Evolutionary conservation across 495 filamentous ascomycete genomes (phyloP), one percentile per base, ranked within the genome.

Genomic region (Xylaria flabelliformis): DNA sequence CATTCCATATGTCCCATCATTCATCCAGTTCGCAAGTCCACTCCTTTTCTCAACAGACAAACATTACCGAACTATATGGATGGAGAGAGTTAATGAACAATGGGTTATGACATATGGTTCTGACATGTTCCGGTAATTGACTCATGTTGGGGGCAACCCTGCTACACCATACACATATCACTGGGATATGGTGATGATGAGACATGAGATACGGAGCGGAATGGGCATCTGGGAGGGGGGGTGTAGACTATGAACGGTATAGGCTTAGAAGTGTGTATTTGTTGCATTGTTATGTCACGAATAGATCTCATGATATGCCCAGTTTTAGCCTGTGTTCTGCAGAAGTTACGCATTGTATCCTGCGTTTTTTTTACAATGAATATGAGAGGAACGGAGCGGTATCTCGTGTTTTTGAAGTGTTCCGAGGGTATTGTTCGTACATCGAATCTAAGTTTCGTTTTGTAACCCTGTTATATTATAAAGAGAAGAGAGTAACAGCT

Each of bases 201-300:
- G 12, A 26, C 17, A 44, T 44, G 61, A 64, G 21, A 36, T 64
- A 44, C 13, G 0, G 39, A 6, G 39, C 39, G 9, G 39, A 4
- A 65, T 48, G 63, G 26, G 26, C 24, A 42, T 12, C 1, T n/a
- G 10, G 48, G 44, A 15, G 8, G 29, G 8, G 32, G 12, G 4
- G 32, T 61, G 58, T 61, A 39, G 58, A 61, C 19, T 39, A 41
- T 9, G 34, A 46, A 32, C 32, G 17, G 46, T n/a, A 53, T 53
- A 53, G 29, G 63, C 63, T 13, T 50, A 50, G 41, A 50, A 26
- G 21, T 48, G 26, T 65, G 39, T 24, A 29, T 44, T 29, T 50
- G 44, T 55, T 55, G 17, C 48, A 36, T 51, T 53, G 50, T 17
- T 65, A 48, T 48, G 63, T 65, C 44, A 36, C 44, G 5, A 65